Evolutionary conservation across 2,329 filamentous ascomycete species (phyloP), one percentile per base, ranked within the genome.

Genomic region (Colletotrichum sp.): DNA sequence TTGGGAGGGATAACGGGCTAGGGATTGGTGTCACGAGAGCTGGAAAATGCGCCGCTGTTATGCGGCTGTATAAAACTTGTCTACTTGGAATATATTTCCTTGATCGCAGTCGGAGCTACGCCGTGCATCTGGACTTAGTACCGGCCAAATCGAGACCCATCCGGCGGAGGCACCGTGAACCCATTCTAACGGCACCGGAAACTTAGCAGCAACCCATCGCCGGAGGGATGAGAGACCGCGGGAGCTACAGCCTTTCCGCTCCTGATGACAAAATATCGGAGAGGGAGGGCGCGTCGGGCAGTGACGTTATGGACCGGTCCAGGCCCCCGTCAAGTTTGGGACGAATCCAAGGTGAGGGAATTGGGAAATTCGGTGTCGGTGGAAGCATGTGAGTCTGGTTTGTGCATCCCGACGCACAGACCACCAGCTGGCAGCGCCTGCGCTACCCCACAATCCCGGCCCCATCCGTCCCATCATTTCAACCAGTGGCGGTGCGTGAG

Each of bases 291-390:
- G 2, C 7, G 15, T 21, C 13, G 34, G 28, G 68, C 62, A 43
- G 65, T 76, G 65, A 76, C 70, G 73, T 18, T 15, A 65, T 76
- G 65, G 73, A 56, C 64, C 38, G 73, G 73, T 65, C 73, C 5
- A 69, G 73, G 64, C 73, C 70, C 21, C 10, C n/a, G 43, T 30
- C 21, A 21, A 6, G n/a, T 16, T 30, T 24, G 38, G 69, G 18
- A 21, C 32, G 26, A 64, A 32, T 61, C 30, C 60, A n/a, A 70
- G 56, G 71, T 73, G 56, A 64, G 55, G 30, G 38, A 52, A 36
- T 58, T 36, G 38, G 52, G 24, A 28, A 56, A 60, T 61, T 60
- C 66, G 65, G 36, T 52, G 24, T 73, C 64, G 65, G 58, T 73
- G 65, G 43, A 75, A 30, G 21, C 69, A 38, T 71, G 60, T 60